Conservation (phyloP, 495 filamentous ascomycete genomes). For the Lentithecium fluviatile region DNA sequence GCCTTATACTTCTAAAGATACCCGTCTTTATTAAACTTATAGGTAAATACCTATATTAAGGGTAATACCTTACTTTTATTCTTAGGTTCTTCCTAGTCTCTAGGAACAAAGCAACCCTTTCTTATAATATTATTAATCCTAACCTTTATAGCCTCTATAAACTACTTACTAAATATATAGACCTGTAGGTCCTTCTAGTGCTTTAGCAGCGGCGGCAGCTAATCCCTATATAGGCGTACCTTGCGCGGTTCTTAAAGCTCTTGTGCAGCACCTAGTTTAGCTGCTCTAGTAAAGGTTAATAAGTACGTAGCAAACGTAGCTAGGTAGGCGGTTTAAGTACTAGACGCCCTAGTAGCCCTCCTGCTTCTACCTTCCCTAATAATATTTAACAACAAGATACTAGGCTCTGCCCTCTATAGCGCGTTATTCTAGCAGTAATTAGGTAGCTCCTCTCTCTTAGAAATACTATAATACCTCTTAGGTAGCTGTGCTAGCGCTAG, state of each 20-base stretch:
- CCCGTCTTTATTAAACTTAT: too few relatives aligned
- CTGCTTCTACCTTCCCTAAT: not conserved
- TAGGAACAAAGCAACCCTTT: constrained; percentile 6
- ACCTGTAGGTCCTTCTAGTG: not conserved
- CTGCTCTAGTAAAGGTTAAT: too few relatives aligned
- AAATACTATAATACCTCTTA: too few relatives aligned
- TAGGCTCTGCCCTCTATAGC: not conserved
- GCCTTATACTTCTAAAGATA: too few relatives aligned
- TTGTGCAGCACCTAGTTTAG: too few relatives aligned
- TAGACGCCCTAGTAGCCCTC: not conserved
- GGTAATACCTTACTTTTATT: constrained; percentile 8
- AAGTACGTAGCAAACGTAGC: too few relatives aligned
- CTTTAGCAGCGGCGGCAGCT: not conserved
- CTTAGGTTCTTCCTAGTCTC: not conserved
- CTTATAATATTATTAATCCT: not conserved
- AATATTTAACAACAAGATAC: not conserved
- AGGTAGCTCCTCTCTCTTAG: not conserved
- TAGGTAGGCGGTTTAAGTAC: not conserved
- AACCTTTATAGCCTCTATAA: not conserved
- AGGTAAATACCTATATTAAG: constrained; percentile 29
- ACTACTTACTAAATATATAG: constrained; percentile 2
- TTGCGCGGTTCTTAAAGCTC: too few relatives aligned
- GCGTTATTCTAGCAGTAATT: not conserved
- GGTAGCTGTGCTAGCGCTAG: too few relatives aligned
- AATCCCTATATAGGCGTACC: too few relatives aligned